These are phyloP conservation scores for Lavandula angustifolia DNA, from an alignment of 257 asterid genomes.

Conservation along the genomic window DNA sequence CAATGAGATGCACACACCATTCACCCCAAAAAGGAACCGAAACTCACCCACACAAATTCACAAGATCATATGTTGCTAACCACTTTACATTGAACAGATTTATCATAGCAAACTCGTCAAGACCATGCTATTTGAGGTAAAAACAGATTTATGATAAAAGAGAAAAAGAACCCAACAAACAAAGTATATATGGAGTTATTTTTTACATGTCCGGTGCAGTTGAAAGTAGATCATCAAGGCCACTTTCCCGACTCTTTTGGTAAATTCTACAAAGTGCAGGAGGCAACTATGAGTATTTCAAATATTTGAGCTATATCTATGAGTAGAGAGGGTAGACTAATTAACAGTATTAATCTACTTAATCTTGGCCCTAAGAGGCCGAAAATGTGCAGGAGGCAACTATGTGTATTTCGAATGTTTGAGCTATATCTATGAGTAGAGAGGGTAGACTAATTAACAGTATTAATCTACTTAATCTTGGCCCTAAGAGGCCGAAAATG, in stretches of 20 bases:
- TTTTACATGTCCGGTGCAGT: conserved; percentile 92
- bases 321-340: conserved; percentile 11
- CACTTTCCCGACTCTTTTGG: conserved; percentile 41
- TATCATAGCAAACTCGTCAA: conserved; percentile 16
- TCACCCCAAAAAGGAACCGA: not conserved
- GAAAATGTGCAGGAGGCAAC: not conserved
- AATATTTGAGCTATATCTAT: conserved; percentile 18
- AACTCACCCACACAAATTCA: no score
- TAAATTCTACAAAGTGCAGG: not conserved
- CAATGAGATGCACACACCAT: not conserved
- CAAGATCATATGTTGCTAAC: no score
- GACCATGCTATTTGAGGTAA: not conserved
- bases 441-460: conserved; percentile 10
- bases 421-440: conserved; percentile 10
- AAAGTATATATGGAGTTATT: conserved; percentile 23
- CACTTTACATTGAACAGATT: not conserved
- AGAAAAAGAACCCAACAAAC: not conserved
- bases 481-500: not conserved
- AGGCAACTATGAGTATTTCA: conserved; percentile 13
- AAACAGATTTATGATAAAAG: not conserved
- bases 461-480: conserved; percentile 14
- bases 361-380: not conserved
- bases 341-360: conserved; percentile 18
- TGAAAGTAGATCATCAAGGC: conserved; percentile 90
- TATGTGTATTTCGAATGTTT: no score